Percentiles rank a stretch among this genome's conserved stretches.
Conservation (phyloP, 2,329 filamentous ascomycete species). For the Incumbomyces delicatus region DNA sequence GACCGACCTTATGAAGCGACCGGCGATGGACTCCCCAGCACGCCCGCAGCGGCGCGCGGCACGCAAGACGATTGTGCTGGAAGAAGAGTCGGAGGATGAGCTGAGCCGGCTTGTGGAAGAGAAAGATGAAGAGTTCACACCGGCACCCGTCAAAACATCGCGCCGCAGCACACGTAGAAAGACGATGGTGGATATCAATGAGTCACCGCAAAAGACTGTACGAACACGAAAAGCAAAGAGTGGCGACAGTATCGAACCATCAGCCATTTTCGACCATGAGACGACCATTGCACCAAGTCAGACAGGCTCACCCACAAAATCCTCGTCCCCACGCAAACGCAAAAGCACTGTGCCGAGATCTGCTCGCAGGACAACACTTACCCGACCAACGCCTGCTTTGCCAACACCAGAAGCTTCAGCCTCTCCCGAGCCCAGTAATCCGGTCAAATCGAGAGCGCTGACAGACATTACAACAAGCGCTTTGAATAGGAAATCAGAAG, state of each 20-base stretch:
- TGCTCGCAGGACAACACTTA: conserved; percentile 29
- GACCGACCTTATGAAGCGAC: conserved; percentile 14
- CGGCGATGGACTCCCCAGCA: conserved; percentile 31
- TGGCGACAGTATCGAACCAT: conserved; percentile 47
- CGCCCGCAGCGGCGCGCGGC: conserved; percentile 53
- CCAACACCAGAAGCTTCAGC: conserved; percentile 43
- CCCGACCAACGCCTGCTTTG: conserved; percentile 27
- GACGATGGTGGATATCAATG: conserved; percentile 38
- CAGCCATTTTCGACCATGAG: conserved; percentile 51
- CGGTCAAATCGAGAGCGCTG: conserved; percentile 48
- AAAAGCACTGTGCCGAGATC: conserved; percentile 46
- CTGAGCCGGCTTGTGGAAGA: conserved; percentile 42
- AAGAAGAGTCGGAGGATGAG: conserved; percentile 69
- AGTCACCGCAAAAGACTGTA: conserved; percentile 26
- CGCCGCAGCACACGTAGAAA: conserved; percentile 49
- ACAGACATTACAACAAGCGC: conserved; percentile 62
- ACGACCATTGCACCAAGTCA: conserved; percentile 39
- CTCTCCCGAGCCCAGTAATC: conserved; percentile 46
- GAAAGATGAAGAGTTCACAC: conserved; percentile 71
- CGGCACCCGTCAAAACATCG: conserved; percentile 52
- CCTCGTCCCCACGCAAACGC: conserved; percentile 54
- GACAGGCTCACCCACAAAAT: conserved; percentile 45
- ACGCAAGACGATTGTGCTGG: conserved; percentile 63
- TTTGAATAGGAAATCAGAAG: conserved; percentile 51
- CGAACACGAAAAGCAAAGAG: conserved; percentile 37